Evolutionary conservation across 345 rosid species (phyloP), one percentile per base, ranked within the genome.

Genomic region (Garcia nutans): DNA sequence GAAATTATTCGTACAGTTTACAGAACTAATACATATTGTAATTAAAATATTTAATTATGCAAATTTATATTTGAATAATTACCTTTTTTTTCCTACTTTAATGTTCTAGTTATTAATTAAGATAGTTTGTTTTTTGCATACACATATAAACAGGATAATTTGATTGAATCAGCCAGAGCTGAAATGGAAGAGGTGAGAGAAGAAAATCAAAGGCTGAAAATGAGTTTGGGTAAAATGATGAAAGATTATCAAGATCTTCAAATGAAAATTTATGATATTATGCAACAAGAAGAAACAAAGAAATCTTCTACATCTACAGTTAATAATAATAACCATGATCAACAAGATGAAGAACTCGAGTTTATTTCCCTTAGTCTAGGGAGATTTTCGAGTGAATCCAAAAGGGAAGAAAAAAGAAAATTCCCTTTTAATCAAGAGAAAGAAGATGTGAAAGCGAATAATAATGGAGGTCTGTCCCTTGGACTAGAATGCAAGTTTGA

Each of bases 361-460:
- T 87, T 92, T 72, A 88, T 94, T 57, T 92, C 89, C 16, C 89
- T 94, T 37, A 91, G 90, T 76, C 88, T 94, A 0, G 97, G 98
- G 66, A 83, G 91, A 76, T 71, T 73, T 72, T 73, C 88, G 33
- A 76, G 81, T 58, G 87, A 79, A 47, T 49, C 85, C 9, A 76
- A 70, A 72, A 85, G 68, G 28, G 81, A 86, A 13, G 84, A 28
- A 37, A 68, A 84, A 67, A 78, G 61, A 24, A 84, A 76, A 62
- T 37, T 37, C 41, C 75, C 72, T 8, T 47, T 49, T 31, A 85
- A 66, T 52, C 74, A 56, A 20, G 79, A 49, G 45, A 82, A 82
- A 61, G 59, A 76, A 54, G 74, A 47, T 16, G 37, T 68, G 77
- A 80, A 68, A 80, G 82, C 33, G 8, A 50, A 69, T 47, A 12